Evolutionary conservation across 1,284 basidiomycete genomes (phyloP).

Genomic region (Jaminaea rosea): DNA sequence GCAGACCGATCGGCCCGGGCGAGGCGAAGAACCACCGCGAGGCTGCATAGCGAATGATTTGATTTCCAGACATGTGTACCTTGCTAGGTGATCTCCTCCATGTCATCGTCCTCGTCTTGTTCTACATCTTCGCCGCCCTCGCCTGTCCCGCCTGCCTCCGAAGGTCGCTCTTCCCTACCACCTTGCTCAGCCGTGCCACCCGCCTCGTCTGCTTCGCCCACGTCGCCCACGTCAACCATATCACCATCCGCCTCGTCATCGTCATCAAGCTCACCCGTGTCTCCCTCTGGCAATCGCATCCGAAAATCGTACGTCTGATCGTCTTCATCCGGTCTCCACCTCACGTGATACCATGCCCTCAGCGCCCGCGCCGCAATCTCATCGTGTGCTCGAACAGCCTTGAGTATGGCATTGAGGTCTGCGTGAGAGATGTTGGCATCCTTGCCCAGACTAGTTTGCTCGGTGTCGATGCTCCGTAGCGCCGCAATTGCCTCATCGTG

Average conservation of each 20-base stretch:
- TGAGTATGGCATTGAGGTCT: background rate
- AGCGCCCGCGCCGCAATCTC: background rate
- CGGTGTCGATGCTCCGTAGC: too few species aligned
- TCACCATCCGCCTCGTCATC: conserved; percentile 50
- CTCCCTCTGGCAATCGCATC: conserved; percentile 3
- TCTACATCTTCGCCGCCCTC: background rate
- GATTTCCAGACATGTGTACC: too few species aligned
- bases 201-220: background rate
- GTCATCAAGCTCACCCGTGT: conserved; percentile 44
- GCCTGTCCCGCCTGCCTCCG: background rate
- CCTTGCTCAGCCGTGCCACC: background rate
- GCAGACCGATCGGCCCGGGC: too few species aligned
- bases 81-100: background rate
- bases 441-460: too few species aligned
- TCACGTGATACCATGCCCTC: conserved; percentile 1
- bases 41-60: too few species aligned
- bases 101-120: background rate
- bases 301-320: conserved; percentile 3
- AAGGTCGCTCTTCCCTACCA: background rate
- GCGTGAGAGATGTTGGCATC: too few species aligned
- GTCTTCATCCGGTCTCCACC: conserved; percentile 5
- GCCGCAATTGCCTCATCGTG: background rate
- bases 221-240: too few species aligned
- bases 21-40: too few species aligned
- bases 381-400: background rate